Base-by-base conservation (phyloP, 805 yeast genomes). In the Candida railenensis region DNA sequence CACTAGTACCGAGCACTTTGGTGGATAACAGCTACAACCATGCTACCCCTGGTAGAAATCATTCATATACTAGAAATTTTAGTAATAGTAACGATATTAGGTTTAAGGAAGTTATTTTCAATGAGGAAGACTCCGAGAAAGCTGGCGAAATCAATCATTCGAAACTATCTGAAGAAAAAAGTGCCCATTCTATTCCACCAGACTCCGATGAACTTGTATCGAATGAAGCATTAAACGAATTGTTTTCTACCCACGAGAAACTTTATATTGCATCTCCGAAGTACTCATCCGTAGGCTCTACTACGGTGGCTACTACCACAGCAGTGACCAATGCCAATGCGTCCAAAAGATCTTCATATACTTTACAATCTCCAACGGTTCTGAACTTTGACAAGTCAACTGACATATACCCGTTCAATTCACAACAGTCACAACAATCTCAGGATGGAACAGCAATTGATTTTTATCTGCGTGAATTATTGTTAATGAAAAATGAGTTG, bases 401-500 rank as follows among this genome's bases (percentile, higher is more conserved):
- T 14, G 39, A 36, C 3, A 9, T 36, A 11, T 36, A 15, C 14
- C 22, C 39, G 12, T 16, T 20, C 7, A 20, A 4, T 8, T 16
- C 39, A 20, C 21, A 36, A 7, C 20, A 36, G 3, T 36, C 21
- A 18, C 39, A 34, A 34, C 18, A 14, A 5, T 34, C 37, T 14
- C 32, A 22, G 19, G 45, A 44, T 11, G 59, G 59, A 1, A 62
- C 61, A 3, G 57, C 67, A 0, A 41, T 74, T 12, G 76, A 76
- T 34, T 81, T 73, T 52, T 81, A 77, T 48, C 78, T 78, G 45
- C 67, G 88, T 46, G 88, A 85, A 54, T 63, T 83, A 14, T 58
- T 83, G 45, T 66, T 83, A 33, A 54, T 73, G 48, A 74, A 74
- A 43, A 85, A 84, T 58, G 89, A 84, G 56, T 65, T 81, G 34